These are phyloP conservation scores for Botryotinia convoluta DNA, from an alignment of 2,329 filamentous ascomycete genomes.

Conservation along the genomic window DNA sequence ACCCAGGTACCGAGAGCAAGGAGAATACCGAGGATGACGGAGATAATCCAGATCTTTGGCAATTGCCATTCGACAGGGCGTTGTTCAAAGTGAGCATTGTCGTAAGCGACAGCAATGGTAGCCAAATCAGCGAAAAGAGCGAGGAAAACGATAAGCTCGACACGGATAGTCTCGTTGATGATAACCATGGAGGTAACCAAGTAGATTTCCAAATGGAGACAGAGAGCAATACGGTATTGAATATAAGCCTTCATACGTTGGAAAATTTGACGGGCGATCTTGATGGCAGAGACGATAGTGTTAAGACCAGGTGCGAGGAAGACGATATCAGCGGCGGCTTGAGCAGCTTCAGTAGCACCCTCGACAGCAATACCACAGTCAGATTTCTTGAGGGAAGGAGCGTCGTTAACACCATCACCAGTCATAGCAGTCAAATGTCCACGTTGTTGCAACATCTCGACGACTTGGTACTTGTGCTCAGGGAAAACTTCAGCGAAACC, in stretches of 20 bases:
- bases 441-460: slow-evolving; percentile 91
- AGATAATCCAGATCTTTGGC: slow-evolving; percentile 79
- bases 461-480: slow-evolving; percentile 93
- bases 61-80: slow-evolving; percentile 78
- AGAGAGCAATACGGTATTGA: slow-evolving; percentile 90
- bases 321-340: slow-evolving; percentile 89
- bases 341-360: slow-evolving; percentile 85
- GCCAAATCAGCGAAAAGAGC: slow-evolving; percentile 77
- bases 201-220: slow-evolving; percentile 84
- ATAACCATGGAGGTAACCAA: slow-evolving; percentile 76
- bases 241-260: slow-evolving; percentile 97
- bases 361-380: slow-evolving; percentile 95
- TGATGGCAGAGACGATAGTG: slow-evolving; percentile 88
- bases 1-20: slow-evolving; percentile 72
- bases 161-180: slow-evolving; percentile 72
- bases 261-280: slow-evolving; percentile 93
- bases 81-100: slow-evolving; percentile 73
- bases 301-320: slow-evolving; percentile 89
- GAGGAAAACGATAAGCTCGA: slow-evolving; percentile 74
- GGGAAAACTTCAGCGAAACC: slow-evolving; percentile 94
- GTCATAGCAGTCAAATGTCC: slow-evolving; percentile 95
- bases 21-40: slow-evolving; percentile 63
- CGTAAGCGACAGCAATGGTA: slow-evolving; percentile 75
- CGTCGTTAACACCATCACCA: slow-evolving; percentile 93
- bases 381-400: slow-evolving; percentile 88